Conservation (phyloP, 2,329 filamentous ascomycete species). For the Penicillium rolfsii region DNA sequence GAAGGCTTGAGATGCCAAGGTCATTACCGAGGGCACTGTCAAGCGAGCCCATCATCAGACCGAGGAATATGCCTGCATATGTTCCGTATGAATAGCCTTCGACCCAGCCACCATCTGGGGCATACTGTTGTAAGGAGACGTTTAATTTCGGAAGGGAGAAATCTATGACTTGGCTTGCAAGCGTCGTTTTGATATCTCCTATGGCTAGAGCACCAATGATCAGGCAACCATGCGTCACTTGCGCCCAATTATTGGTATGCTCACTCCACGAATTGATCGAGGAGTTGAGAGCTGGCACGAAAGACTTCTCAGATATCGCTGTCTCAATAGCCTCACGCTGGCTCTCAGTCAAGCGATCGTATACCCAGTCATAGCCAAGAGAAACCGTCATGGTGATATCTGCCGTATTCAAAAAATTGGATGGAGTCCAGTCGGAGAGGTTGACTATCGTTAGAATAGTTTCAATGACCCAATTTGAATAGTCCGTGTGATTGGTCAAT, state of each 20-base stretch:
- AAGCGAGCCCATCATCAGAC: slow-evolving; percentile 4
- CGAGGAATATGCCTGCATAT: slow-evolving; percentile 11
- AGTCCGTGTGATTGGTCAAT: slow-evolving; percentile 1
- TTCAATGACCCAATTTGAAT: slow-evolving; percentile 6
- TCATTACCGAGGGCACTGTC: slow-evolving; percentile 7
- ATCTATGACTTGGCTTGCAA: slow-evolving; percentile 4
- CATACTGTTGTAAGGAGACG: not conserved
- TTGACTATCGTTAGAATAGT: not conserved
- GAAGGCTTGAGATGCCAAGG: slow-evolving; percentile 4
- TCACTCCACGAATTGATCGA: slow-evolving; percentile 12
- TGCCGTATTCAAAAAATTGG: slow-evolving; percentile 8
- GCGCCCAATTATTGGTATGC: slow-evolving; percentile 13
- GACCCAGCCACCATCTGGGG: slow-evolving; percentile 5
- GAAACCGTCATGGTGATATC: slow-evolving; percentile 12
- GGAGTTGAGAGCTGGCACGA: slow-evolving; percentile 7
- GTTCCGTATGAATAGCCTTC: slow-evolving; percentile 12
- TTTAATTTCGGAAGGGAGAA: slow-evolving; percentile 5
- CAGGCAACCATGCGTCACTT: slow-evolving; percentile 8
- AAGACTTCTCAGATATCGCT: slow-evolving; percentile 1
- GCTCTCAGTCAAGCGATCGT: slow-evolving; percentile 1
- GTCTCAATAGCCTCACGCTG: not conserved
- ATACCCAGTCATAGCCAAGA: slow-evolving; percentile 9
- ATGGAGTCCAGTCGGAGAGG: slow-evolving; percentile 8
- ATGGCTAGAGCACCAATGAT: slow-evolving; percentile 7
- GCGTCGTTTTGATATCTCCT: slow-evolving; percentile 5